Evolutionary conservation across 108 stramenopile species (phyloP), one percentile per base, ranked within the genome.

Genomic region (Cyclotella distinguenda): DNA sequence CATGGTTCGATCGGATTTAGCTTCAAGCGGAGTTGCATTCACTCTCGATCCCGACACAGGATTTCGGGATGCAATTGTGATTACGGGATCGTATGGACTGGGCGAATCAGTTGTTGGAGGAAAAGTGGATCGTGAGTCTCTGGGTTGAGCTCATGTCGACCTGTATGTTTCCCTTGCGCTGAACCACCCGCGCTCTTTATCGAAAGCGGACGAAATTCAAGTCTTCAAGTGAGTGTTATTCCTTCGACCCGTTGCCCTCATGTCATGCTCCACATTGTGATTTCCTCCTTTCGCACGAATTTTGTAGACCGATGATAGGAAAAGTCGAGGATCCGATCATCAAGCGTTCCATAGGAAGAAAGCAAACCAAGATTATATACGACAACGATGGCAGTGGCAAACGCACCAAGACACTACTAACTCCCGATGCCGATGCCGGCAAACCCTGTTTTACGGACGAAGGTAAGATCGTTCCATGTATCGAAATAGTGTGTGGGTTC

Each of bases 21-120:
- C 62, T 30, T 60, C 72, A 12, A 55, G 60, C 18, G 78, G 70
- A 23, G 78, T 79, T 15, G 55, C 63, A 12, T 79, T 79, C 28
- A 72, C 78, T 12, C 22, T 79, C 1, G 78, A 79, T 54, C 60
- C 78, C 10, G 78, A 79, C 11, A 74, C 78, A 3, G 78, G 78
- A 2, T 79, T 79, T 36, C 72, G 62, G 9, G 68, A 79, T 58
- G 78, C 39, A 10, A 50, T 79, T 7, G 57, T 79, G 8, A 79
- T 79, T 16, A 74, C 60, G 10, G 72, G 62, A 19, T 71, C 78
- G 0, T 79, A 64, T 27, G 78, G 78, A 32, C 72, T 79, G 0
- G 78, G 78, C 13, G 77, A 73, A 32, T 67, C 51, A 38, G 76
- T 77, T 21, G 76, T 77, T 47, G 67, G 67, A 32, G 76, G 76